Conservation (phyloP, 106 monocot species). For the Posidonia australis region DNA sequence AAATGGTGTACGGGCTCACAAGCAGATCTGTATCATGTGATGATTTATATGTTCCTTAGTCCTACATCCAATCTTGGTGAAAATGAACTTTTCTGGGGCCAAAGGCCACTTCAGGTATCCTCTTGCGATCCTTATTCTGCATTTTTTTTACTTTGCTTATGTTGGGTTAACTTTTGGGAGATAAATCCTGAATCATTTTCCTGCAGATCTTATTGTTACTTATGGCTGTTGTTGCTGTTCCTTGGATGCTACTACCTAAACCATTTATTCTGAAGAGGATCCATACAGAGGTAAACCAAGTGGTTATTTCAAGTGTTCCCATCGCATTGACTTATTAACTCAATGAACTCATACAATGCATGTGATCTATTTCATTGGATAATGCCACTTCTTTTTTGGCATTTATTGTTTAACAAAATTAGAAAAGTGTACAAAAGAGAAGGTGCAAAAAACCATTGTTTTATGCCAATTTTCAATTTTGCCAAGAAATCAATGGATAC, state of each 20-base stretch:
- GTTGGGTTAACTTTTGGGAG: background rate
- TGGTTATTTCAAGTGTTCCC: too few relatives aligned
- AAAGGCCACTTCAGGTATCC: slow-evolving; percentile 66
- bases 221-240: slow-evolving; percentile 78
- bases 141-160: background rate
- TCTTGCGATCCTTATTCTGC: background rate
- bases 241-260: slow-evolving; percentile 98
- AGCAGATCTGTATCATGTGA: slow-evolving; percentile 95
- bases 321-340: too few relatives aligned
- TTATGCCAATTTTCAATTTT: too few relatives aligned
- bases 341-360: too few relatives aligned
- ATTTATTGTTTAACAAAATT: too few relatives aligned
- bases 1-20: slow-evolving; percentile 97
- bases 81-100: slow-evolving; percentile 93
- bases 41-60: slow-evolving; percentile 99
- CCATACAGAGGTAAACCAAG: slow-evolving; percentile 65
- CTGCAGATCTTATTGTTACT: slow-evolving; percentile 87
- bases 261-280: slow-evolving; percentile 89
- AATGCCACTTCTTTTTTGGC: too few relatives aligned
- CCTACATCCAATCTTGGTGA: slow-evolving; percentile 93
- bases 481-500: too few relatives aligned
- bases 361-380: too few relatives aligned
- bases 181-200: background rate
- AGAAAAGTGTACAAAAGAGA: too few relatives aligned
- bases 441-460: too few relatives aligned